These are phyloP conservation scores for Brettanomyces naardenensis DNA, from an alignment of 805 yeast species.

Conservation along the genomic window DNA sequence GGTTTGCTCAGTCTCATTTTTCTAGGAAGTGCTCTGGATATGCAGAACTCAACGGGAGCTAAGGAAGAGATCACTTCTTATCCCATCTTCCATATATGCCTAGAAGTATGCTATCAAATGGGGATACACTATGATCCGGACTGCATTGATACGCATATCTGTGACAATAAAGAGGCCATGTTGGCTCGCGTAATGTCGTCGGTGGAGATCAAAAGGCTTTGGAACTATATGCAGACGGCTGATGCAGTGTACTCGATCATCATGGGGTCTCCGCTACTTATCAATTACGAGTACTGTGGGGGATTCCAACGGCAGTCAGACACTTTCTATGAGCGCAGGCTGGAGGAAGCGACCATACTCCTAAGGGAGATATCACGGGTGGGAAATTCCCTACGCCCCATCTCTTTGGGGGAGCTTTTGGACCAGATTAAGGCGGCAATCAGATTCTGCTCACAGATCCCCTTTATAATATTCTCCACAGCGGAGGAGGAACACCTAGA, in stretches of 20 bases:
- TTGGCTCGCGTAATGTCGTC: neutral
- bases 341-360: neutral
- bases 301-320: neutral
- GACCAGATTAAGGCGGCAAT: neutral
- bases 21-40: conserved; percentile 1
- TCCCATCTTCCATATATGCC: conserved; percentile 5
- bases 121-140: conserved; percentile 7
- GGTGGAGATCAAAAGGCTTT: conserved; percentile 5
- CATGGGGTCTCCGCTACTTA: conserved; percentile 7
- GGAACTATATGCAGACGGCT: conserved; percentile 11
- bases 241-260: conserved; percentile 10
- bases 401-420: neutral
- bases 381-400: neutral
- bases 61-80: conserved; percentile 6
- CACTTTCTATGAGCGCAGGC: neutral
- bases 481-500: neutral
- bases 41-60: conserved; percentile 1
- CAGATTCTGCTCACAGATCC: neutral
- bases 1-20: conserved; percentile 1
- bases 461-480: neutral
- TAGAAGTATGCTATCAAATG: conserved; percentile 4
- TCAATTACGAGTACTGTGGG: conserved; percentile 11
- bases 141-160: neutral
- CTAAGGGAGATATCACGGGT: neutral
- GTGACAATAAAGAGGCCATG: neutral